Evolutionary conservation across 202 grass and related monocot genomes (phyloP), one percentile per base, ranked within the genome.

Genomic region (Bolboschoenoplectus hybrid): DNA sequence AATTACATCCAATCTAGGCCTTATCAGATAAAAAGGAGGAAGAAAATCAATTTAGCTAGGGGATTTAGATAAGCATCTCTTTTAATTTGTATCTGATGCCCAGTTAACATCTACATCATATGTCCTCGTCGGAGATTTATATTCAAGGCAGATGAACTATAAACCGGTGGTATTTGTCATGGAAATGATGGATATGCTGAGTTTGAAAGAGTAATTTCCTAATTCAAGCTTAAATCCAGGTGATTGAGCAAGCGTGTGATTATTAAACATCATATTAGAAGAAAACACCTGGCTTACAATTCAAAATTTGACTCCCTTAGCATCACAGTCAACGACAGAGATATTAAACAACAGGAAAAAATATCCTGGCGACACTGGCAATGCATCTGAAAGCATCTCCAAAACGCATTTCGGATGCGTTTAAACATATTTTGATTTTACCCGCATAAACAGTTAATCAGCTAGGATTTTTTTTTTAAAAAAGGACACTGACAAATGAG

Each of bases 1-100:
- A 86, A 70, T 53, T 71, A 39, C 38, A 73, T 81, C 61, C 75
- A 51, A 83, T 68, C 45, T 55, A 36, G 16, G 20, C 26, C 16
- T 67, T 50, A 68, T 83, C 60, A 83, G 19, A 53, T 46, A 68
- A 73, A 49, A 63, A 53, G 0, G 5, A 82, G 1, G 9, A 51
- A 35, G 60, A 82, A 82, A 82, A 34, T 32, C 2, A 49, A 34
- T n/a, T 67, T 50, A 82, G 55, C 9, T 83, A 19, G 19, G 44
- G 44, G 40, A 66, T 26, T 79, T 34, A 32, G 45, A 43, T 4
- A 65, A 65, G 19, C n/a, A 47, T 66, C 17, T 26, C 20, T 45
- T 51, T 83, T 34, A 44, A 35, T 17, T 36, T 19, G 19, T 83
- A 51, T 50, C 3, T 17, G 5, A 68, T 40, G 6, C 77, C 39